These are phyloP conservation scores for Colletotrichum neosansevieriae DNA, from an alignment of 2,329 filamentous ascomycete genomes.

Conservation along the genomic window DNA sequence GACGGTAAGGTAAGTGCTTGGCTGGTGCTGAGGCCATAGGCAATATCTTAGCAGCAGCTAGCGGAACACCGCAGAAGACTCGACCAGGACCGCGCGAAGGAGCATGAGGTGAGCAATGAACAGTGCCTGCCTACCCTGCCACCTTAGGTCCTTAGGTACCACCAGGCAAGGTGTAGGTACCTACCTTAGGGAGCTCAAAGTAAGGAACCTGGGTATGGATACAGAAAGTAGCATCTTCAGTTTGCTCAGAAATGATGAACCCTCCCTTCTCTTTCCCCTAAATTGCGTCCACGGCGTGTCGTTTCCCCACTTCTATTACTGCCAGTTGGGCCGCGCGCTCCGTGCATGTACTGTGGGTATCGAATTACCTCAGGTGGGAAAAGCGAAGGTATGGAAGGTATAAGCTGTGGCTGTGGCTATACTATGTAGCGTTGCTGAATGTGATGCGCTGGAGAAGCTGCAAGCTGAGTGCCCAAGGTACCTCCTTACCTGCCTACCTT, in stretches of 20 bases:
- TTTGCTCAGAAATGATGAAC: not conserved
- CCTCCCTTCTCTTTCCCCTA: not conserved
- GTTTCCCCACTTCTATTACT: constrained; percentile 21
- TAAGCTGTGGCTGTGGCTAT: no score
- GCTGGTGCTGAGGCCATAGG: constrained; percentile 1
- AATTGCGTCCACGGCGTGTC: constrained; percentile 25
- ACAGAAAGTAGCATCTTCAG: constrained; percentile 1
- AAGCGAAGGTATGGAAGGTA: no score
- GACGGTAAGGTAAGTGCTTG: constrained; percentile 10
- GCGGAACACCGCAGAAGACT: no score
- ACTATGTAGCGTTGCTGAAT: not conserved
- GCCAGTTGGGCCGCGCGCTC: constrained; percentile 29
- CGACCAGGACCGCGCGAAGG: no score
- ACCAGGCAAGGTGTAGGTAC: no score
- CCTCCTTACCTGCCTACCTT: not conserved
- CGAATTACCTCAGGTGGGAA: no score
- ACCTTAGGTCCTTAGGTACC: no score
- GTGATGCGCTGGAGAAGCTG: not conserved
- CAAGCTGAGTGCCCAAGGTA: not conserved
- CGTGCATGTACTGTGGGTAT: constrained; percentile 28
- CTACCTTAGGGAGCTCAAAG: no score
- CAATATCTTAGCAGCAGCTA: no score
- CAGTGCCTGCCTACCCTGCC: no score
- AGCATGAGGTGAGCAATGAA: no score
- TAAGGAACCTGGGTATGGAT: no score